phyloP scores from a whole-genome alignment of 805 yeast genomes.

The Phaffomyces antillensis region DNA sequence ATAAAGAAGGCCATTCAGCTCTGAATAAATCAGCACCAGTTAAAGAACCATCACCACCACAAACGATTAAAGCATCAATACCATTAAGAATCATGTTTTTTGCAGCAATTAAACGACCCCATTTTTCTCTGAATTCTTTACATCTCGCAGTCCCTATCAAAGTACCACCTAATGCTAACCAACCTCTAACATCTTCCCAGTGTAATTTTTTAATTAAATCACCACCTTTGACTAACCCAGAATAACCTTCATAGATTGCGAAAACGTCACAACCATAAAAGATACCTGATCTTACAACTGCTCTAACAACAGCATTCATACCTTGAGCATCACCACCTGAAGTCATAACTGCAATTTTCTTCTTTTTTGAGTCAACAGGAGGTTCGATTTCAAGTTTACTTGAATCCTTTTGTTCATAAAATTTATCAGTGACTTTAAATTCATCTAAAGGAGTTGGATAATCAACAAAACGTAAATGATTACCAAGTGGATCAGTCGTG shows the following conservation, averaged over 20 bases:
- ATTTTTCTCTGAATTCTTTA: slow-evolving; percentile 73
- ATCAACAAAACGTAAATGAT: slow-evolving; percentile 32
- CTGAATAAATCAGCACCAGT: slow-evolving; percentile 97
- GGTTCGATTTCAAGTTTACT: not conserved
- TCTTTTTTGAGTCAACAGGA: slow-evolving; percentile 11
- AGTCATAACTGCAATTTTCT: slow-evolving; percentile 88
- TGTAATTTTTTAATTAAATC: slow-evolving; percentile 64
- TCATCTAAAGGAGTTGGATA: slow-evolving; percentile 17
- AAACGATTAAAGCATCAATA: slow-evolving; percentile 89
- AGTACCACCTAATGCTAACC: slow-evolving; percentile 90
- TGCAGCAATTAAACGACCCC: slow-evolving; percentile 80
- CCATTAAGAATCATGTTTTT: slow-evolving; percentile 79
- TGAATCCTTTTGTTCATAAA: slow-evolving; percentile 11
- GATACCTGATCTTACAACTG: slow-evolving; percentile 91
- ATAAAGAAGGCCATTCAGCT: slow-evolving; percentile 86
- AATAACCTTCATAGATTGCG: slow-evolving; percentile 92
- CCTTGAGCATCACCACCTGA: slow-evolving; percentile 99
- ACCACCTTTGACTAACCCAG: slow-evolving; percentile 88
- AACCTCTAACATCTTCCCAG: slow-evolving; percentile 96
- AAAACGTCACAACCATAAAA: slow-evolving; percentile 82
- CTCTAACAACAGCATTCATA: slow-evolving; percentile 94
- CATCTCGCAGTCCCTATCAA: slow-evolving; percentile 95
- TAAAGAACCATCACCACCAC: slow-evolving; percentile 98
- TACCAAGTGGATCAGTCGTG: slow-evolving; percentile 61
- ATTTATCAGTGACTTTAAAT: slow-evolving; percentile 7